Conservation (phyloP, 2,329 filamentous ascomycete genomes). For the Purpureocillium lavendulum region DNA sequence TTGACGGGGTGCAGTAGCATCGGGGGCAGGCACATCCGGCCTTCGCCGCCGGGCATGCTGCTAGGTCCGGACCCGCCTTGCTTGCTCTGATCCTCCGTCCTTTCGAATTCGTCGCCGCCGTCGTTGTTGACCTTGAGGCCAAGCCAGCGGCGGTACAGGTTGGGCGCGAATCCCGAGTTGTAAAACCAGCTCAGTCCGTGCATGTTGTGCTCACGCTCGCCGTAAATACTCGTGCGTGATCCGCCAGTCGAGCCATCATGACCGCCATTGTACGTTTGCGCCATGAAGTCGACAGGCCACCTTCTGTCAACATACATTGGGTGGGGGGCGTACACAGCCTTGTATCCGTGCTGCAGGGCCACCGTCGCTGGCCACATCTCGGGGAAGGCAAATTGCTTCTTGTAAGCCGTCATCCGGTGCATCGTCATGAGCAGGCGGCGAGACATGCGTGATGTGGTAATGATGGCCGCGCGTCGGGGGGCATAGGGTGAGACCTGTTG, state of each 20-base stretch:
- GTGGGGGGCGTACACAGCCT: constrained; percentile 86
- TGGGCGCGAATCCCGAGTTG: constrained; percentile 71
- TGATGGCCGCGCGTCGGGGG: constrained; percentile 77
- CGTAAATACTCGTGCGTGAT: constrained; percentile 63
- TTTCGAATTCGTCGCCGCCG: constrained; percentile 69
- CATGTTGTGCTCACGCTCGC: constrained; percentile 84
- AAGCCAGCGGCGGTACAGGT: constrained; percentile 79
- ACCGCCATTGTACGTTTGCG: constrained; percentile 72
- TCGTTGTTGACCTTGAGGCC: constrained; percentile 73
- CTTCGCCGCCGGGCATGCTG: constrained; percentile 59
- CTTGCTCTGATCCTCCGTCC: constrained; percentile 43
- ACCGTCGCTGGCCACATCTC: constrained; percentile 94
- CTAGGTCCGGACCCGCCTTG: constrained; percentile 35
- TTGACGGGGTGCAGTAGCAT: constrained; percentile 90
- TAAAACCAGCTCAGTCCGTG: constrained; percentile 87
- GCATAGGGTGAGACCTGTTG: constrained; percentile 51
- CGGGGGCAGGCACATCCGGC: constrained; percentile 82
- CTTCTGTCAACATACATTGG: constrained; percentile 79
- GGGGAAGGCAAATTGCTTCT: constrained; percentile 84
- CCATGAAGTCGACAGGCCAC: constrained; percentile 75
- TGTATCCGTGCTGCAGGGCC: constrained; percentile 84
- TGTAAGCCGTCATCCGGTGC: constrained; percentile 80
- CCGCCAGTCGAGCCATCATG: constrained; percentile 69
- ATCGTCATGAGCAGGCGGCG: constrained; percentile 72
- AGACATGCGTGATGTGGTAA: constrained; percentile 79